Conservation (phyloP, 164 flowering plant genomes). For the Magnolia sinica region DNA sequence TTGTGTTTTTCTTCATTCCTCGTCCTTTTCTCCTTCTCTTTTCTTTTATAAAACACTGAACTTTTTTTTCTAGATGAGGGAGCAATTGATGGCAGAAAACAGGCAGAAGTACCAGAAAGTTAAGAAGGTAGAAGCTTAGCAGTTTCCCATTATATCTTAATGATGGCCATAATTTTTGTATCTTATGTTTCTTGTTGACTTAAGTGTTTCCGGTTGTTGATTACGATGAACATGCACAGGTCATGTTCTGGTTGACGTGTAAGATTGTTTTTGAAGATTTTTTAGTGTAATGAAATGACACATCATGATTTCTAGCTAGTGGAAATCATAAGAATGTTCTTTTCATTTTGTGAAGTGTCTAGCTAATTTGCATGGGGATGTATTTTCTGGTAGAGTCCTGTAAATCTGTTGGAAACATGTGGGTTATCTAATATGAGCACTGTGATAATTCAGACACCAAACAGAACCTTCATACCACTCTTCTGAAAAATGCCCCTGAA, state of each 20-base stretch:
- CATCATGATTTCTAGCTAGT: too few relatives aligned
- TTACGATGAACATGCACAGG: not conserved
- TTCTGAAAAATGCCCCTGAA: too few relatives aligned
- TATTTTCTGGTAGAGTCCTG: too few relatives aligned
- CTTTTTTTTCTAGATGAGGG: constrained; percentile 65
- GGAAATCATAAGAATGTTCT: too few relatives aligned
- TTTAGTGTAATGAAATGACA: not conserved
- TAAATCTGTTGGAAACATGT: too few relatives aligned
- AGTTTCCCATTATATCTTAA: not conserved
- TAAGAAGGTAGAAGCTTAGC: constrained; percentile 59
- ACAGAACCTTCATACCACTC: too few relatives aligned
- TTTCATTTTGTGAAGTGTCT: too few relatives aligned
- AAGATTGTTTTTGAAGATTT: not conserved
- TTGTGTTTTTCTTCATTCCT: not conserved
- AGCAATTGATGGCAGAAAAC: constrained; percentile 93
- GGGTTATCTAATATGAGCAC: too few relatives aligned
- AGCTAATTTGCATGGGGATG: too few relatives aligned
- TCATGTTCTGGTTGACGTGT: not conserved
- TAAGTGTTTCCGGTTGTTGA: not conserved
- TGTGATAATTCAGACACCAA: too few relatives aligned
- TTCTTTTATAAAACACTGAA: not conserved
- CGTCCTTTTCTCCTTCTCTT: not conserved
- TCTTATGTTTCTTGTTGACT: not conserved
- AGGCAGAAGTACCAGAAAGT: constrained; percentile 92
- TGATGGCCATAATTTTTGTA: not conserved